Evolutionary conservation across 345 rosid species (phyloP).

Genomic region (Crucihimalaya himalaica): DNA sequence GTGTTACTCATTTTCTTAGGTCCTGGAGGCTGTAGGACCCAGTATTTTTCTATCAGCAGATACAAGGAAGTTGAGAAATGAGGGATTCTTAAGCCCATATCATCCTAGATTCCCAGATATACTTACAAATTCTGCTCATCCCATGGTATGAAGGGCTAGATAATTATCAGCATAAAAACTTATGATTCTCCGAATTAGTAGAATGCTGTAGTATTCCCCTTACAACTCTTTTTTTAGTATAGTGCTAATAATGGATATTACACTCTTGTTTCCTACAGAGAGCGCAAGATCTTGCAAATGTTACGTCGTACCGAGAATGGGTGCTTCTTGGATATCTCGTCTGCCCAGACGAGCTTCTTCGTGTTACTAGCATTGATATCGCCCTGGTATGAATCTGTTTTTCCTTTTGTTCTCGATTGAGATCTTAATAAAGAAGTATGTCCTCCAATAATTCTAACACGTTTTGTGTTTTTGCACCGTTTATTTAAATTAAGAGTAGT

Average conservation of each 20-base stretch:
- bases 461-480: slow-evolving; percentile 15
- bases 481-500: background rate
- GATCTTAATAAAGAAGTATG: slow-evolving; percentile 18
- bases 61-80: slow-evolving; percentile 94
- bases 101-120: slow-evolving; percentile 99
- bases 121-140: slow-evolving; percentile 96
- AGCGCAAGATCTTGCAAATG: slow-evolving; percentile 98
- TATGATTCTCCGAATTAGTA: slow-evolving; percentile 4
- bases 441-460: background rate
- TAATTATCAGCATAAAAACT: background rate
- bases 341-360: slow-evolving; percentile 98
- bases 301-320: slow-evolving; percentile 96
- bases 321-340: slow-evolving; percentile 97
- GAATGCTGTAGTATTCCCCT: slow-evolving; percentile 6
- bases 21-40: slow-evolving; percentile 98
- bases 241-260: slow-evolving; percentile 22
- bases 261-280: slow-evolving; percentile 57
- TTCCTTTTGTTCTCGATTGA: slow-evolving; percentile 14
- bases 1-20: slow-evolving; percentile 57
- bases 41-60: slow-evolving; percentile 91
- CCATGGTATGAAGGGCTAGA: slow-evolving; percentile 63
- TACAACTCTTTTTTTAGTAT: background rate
- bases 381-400: slow-evolving; percentile 62
- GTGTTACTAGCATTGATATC: slow-evolving; percentile 96
- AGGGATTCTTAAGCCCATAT: slow-evolving; percentile 96